Evolutionary conservation across 1,139 yeast species (phyloP), one percentile per base, ranked within the genome.

Genomic region (Sugiyamaella sp.): DNA sequence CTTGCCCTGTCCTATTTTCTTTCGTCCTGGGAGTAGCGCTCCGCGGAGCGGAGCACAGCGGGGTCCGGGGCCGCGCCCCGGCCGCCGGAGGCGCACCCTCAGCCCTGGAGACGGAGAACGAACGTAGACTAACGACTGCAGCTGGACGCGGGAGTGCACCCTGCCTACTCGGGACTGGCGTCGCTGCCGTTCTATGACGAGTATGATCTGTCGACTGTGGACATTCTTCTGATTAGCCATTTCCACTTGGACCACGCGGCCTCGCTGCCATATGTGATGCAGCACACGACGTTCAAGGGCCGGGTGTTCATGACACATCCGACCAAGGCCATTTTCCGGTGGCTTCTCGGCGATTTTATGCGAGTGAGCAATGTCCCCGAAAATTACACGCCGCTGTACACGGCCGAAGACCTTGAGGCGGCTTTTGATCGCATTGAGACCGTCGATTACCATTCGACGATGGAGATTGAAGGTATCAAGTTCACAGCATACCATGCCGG

Each of bases 401-500:
- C 96, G 0, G 97, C 91, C 65, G 97, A 89, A 51, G 99, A 93
- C 71, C 76, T 95, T 60, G 82, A 85, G 66, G 85, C 84, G 54
- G 89, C 97, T 0, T 89, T 93, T 67, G 97, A 90, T 65, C 75
- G 82, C 60, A 93, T 93, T 51, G 99, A 95, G 70, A 89, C 98
- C 0, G 82, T 93, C 37, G 99, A 93, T 70, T 93, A 86, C 71
- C 99, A 93, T 71, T 89, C 97, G 4, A 93, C 99, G 0, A 81
- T 90, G 65, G 98, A 93, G 65, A 87, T 91, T 41, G 95, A 86
- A 54, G 99, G 99, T 49, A 85, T 95, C 55, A 78, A 95, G 66
- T 93, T 93, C 73, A 95, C 99, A 0, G 99, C 99, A 3, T 95
- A 86, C 70, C 99, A 93, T 72, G 99, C 99, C 2, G 99, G 99